Conservation (phyloP, 2,329 filamentous ascomycete genomes). For the Sclerotinia minor region DNA sequence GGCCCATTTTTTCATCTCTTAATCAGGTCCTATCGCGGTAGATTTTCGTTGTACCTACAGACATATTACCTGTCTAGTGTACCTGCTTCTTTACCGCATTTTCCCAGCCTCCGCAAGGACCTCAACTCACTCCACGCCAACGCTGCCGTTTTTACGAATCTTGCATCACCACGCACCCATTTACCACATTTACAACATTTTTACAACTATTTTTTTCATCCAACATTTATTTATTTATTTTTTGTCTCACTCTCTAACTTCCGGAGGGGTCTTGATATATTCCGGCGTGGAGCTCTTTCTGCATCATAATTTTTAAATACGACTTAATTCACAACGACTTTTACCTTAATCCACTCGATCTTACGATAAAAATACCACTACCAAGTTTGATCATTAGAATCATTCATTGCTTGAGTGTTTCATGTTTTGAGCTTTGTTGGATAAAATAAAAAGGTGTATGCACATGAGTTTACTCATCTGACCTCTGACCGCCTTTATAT, state of each 20-base stretch:
- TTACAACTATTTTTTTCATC: slow-evolving; percentile 6
- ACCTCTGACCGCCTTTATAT: slow-evolving; percentile 19
- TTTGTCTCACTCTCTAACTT: slow-evolving; percentile 15
- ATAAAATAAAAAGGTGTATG: neutral
- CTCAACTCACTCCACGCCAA: slow-evolving; percentile 6
- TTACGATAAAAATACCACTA: neutral
- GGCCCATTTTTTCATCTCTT: slow-evolving; percentile 12
- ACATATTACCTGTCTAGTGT: slow-evolving; percentile 7
- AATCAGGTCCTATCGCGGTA: slow-evolving; percentile 5
- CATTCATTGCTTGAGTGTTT: slow-evolving; percentile 4
- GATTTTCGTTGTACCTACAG: slow-evolving; percentile 11
- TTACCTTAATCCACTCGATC: slow-evolving; percentile 1
- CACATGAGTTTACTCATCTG: slow-evolving; percentile 16
- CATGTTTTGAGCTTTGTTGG: slow-evolving; percentile 6
- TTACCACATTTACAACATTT: neutral
- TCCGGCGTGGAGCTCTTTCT: slow-evolving; percentile 10
- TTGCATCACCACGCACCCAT: slow-evolving; percentile 15
- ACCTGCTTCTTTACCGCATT: slow-evolving; percentile 22
- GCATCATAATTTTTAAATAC: slow-evolving; percentile 10
- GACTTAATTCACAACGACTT: slow-evolving; percentile 1
- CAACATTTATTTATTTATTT: neutral
- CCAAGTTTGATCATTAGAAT: neutral
- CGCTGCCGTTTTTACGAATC: slow-evolving; percentile 3
- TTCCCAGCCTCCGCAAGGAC: slow-evolving; percentile 8
- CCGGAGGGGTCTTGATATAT: neutral